Evolutionary conservation across 768 basidiomycete species (phyloP), one percentile per base, ranked within the genome.

Genomic region (Russula compacta): DNA sequence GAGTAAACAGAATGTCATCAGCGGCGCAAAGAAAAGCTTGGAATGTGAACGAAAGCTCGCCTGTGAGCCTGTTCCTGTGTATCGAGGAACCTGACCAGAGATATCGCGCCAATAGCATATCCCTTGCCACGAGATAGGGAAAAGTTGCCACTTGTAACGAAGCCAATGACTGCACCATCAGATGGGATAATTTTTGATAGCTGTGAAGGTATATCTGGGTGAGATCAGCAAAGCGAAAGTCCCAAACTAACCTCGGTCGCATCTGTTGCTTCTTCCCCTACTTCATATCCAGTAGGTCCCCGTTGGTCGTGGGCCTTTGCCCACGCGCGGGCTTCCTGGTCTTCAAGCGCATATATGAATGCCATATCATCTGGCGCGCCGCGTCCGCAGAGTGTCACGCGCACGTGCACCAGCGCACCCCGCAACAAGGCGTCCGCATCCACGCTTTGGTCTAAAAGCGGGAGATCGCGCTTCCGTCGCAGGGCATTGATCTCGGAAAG

Each of bases 101-200:
- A 76, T 17, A 98, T 73, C 0, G 85, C 83, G 17, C 85, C 95
- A 12, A 97, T 77, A 2, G 83, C 94, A 67, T 83, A 83, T 0
- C 91, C 93, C 60, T 81, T 74, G 0, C 95, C 95, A 33, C 84
- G 80, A 0, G 83, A 79, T 8, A 98, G 78, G 1, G 94, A 95
- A 69, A 81, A 87, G 61, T 84, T 85, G 0, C 94, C 95, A 2
- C 89, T 86, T 0, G 92, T 92, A 19, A 93, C 78, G 67, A 89
- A 90, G 0, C 95, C 95, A 55, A 95, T 82, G 29, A 89, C 77
- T 3, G 73, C 69, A 3, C 74, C 70, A 50, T 76, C 69, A 1
- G 74, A 67, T 6, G 83, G 77, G 7, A 73, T 70, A 6, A 71
- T 64, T 60, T 78, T 74, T 12, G 77, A 78, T 4, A 84, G 68